Percentiles rank a stretch among this genome's conserved stretches.
Conservation (phyloP, 352 stramenopile genomes). For the Elongisporangium anandrum region DNA sequence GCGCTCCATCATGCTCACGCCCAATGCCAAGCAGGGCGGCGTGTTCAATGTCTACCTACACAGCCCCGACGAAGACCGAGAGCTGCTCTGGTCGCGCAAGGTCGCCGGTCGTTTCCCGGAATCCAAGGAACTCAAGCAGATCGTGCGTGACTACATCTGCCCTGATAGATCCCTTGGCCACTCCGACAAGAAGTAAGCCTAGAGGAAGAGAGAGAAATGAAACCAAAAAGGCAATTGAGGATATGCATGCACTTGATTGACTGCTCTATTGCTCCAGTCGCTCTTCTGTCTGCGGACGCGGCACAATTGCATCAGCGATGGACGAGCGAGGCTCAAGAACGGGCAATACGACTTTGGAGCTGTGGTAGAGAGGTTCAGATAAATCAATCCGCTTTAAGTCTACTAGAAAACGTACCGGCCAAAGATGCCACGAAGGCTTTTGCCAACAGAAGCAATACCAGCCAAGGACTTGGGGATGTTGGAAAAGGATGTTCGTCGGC, state of each 20-base stretch:
- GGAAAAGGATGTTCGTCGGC: constrained; percentile 28
- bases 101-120: constrained; percentile 84
- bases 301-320: neutral
- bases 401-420: constrained; percentile 22
- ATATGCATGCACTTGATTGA: neutral
- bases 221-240: neutral
- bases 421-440: constrained; percentile 54
- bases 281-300: neutral
- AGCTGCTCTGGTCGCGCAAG: constrained; percentile 86
- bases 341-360: constrained; percentile 27
- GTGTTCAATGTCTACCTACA: constrained; percentile 70
- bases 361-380: neutral
- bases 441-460: constrained; percentile 43
- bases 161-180: constrained; percentile 84
- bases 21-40: constrained; percentile 49
- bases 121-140: constrained; percentile 91
- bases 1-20: constrained; percentile 57
- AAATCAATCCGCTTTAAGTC: constrained; percentile 2
- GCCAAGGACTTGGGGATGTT: constrained; percentile 33
- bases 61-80: constrained; percentile 29
- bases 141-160: constrained; percentile 84
- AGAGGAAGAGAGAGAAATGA: neutral
- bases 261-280: neutral
- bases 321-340: neutral
- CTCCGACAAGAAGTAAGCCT: constrained; percentile 66